Conservation (phyloP, 768 basidiomycete species). For the Pisolithus marmoratus region DNA sequence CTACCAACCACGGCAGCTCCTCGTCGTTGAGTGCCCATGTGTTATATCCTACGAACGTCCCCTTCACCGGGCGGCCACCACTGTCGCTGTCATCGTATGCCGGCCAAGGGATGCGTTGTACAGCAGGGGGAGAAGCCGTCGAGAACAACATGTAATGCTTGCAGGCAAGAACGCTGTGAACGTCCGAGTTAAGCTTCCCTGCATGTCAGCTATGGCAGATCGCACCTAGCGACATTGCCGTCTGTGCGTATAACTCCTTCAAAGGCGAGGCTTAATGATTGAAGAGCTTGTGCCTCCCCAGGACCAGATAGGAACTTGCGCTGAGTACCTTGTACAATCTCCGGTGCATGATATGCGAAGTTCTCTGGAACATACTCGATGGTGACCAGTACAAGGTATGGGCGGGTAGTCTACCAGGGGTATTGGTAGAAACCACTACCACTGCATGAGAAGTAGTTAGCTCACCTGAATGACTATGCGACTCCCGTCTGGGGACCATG, state of each 20-base stretch:
- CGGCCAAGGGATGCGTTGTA: constrained; percentile 87
- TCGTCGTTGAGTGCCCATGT: constrained; percentile 66
- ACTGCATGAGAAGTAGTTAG: neutral
- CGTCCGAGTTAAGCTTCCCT: neutral
- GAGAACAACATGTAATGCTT: constrained; percentile 67
- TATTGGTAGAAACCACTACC: constrained; percentile 1
- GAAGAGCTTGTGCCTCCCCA: constrained; percentile 71
- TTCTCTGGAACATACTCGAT: constrained; percentile 55
- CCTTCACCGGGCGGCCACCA: constrained; percentile 28
- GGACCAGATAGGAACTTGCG: constrained; percentile 72
- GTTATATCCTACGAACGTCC: constrained; percentile 45
- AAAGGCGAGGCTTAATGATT: constrained; percentile 62
- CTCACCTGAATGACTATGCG: constrained; percentile 76
- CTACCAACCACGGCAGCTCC: constrained; percentile 70
- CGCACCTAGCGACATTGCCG: constrained; percentile 65
- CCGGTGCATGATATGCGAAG: constrained; percentile 50
- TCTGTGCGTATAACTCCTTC: constrained; percentile 81
- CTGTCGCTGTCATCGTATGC: constrained; percentile 37
- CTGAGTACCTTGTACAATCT: constrained; percentile 42
- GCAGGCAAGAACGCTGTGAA: constrained; percentile 65
- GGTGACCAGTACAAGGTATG: constrained; percentile 71
- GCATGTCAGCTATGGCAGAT: neutral
- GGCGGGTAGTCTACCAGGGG: constrained; percentile 61
- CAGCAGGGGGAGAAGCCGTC: constrained; percentile 64
- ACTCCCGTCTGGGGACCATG: constrained; percentile 82